Conservation (phyloP, 805 yeast species). For the Kluyveromyces starmeri region DNA sequence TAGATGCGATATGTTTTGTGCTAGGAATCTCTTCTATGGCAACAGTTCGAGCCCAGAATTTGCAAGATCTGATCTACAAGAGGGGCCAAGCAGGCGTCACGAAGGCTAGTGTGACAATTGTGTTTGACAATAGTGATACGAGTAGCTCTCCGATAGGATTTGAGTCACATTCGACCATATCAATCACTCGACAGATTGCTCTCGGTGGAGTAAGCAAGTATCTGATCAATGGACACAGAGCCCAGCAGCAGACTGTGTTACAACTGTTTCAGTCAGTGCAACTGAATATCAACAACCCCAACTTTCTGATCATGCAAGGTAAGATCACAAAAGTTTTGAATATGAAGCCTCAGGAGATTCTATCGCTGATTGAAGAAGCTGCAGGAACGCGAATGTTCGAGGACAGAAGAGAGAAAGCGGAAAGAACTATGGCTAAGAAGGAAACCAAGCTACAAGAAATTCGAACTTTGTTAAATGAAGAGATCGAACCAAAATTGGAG, state of each 20-base stretch:
- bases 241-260: slow-evolving; percentile 87
- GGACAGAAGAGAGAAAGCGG: slow-evolving; percentile 85
- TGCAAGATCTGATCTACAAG: slow-evolving; percentile 91
- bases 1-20: slow-evolving; percentile 98
- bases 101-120: slow-evolving; percentile 92
- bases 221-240: slow-evolving; percentile 90
- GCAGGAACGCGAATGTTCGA: slow-evolving; percentile 97
- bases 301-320: slow-evolving; percentile 97
- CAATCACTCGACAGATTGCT: slow-evolving; percentile 85
- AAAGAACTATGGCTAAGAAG: slow-evolving; percentile 83
- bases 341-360: slow-evolving; percentile 87
- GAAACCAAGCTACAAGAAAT: slow-evolving; percentile 79
- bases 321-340: slow-evolving; percentile 93
- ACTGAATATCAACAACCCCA: slow-evolving; percentile 92
- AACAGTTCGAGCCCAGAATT: slow-evolving; percentile 87
- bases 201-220: slow-evolving; percentile 90
- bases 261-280: slow-evolving; percentile 91
- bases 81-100: slow-evolving; percentile 98
- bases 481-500: slow-evolving; percentile 86
- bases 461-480: slow-evolving; percentile 63
- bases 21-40: slow-evolving; percentile 90
- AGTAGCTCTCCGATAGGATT: slow-evolving; percentile 81
- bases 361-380: slow-evolving; percentile 92
- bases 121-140: slow-evolving; percentile 78
- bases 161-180: slow-evolving; percentile 64